Conservation (phyloP, 352 stramenopile genomes). For the Pythium inflatum region DNA sequence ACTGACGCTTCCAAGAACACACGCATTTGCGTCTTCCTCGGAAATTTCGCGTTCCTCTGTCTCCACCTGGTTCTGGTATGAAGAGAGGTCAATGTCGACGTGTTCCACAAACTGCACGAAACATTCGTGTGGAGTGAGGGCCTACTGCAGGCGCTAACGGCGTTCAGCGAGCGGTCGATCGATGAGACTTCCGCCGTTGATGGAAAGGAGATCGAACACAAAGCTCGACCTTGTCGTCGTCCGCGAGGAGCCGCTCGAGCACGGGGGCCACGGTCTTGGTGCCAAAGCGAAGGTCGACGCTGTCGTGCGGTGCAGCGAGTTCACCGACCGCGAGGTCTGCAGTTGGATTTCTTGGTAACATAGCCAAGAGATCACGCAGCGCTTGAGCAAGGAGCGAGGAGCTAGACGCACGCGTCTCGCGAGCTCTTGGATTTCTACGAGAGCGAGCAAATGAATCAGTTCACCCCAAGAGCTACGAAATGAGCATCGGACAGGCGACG, state of each 20-base stretch:
- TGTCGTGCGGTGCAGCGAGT: conserved; percentile 68
- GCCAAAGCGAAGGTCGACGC: conserved; percentile 76
- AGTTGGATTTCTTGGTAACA: conserved; percentile 13
- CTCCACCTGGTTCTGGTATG: not conserved
- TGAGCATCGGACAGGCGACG: not conserved
- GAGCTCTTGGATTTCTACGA: conserved; percentile 57
- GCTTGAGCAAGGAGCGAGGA: conserved; percentile 46
- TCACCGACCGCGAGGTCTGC: conserved; percentile 53
- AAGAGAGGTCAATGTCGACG: conserved; percentile 46
- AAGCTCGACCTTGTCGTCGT: conserved; percentile 38
- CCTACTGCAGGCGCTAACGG: conserved; percentile 42
- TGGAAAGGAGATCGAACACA: conserved; percentile 70
- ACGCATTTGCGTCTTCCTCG: conserved; percentile 32
- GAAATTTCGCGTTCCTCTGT: not conserved
- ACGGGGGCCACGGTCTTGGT: conserved; percentile 66
- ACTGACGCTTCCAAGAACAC: conserved; percentile 57
- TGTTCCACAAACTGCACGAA: conserved; percentile 70
- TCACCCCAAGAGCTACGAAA: not conserved
- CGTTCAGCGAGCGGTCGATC: conserved; percentile 47
- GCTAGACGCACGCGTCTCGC: conserved; percentile 49
- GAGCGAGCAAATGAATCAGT: not conserved
- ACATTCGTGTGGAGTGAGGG: conserved; percentile 38
- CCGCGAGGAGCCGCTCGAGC: conserved; percentile 46
- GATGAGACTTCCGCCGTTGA: conserved; percentile 44
- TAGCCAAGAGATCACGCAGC: conserved; percentile 49